Evolutionary conservation across 164 flowering plant species (phyloP).

Genomic region (Platanus orientalis): DNA sequence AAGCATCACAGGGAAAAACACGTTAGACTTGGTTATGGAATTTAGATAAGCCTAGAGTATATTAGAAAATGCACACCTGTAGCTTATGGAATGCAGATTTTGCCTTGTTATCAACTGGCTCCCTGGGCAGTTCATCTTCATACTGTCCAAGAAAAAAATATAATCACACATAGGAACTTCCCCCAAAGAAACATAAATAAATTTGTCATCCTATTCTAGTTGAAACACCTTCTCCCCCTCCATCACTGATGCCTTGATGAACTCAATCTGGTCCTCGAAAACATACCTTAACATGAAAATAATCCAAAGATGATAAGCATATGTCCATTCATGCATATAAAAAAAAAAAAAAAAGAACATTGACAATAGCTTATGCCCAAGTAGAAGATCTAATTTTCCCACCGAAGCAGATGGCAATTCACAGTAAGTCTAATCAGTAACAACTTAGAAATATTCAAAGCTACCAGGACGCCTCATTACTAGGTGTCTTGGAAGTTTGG

Average conservation of each 20-base stretch:
- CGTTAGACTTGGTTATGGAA: not conserved
- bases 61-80: constrained; percentile 45
- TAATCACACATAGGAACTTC: constrained; percentile 1
- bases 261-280: constrained; percentile 96
- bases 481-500: no score
- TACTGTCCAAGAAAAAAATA: constrained; percentile 34
- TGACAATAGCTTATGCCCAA: no score
- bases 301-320: no score
- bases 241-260: constrained; percentile 76
- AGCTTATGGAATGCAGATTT: constrained; percentile 71
- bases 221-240: constrained; percentile 69
- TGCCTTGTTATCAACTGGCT: constrained; percentile 35
- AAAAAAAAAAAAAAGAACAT: not conserved
- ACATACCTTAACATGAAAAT: constrained; percentile 50
- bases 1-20: not conserved
- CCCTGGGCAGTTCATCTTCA: constrained; percentile 41
- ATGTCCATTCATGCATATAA: not conserved
- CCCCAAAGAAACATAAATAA: not conserved
- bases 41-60: not conserved
- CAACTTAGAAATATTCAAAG: not conserved
- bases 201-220: no score
- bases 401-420: not conserved
- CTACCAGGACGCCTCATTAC: no score
- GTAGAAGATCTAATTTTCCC: not conserved
- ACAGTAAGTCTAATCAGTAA: not conserved